These are phyloP conservation scores for Musa troglodytarum DNA, from an alignment of 176 grass and related monocot species.

Conservation along the genomic window DNA sequence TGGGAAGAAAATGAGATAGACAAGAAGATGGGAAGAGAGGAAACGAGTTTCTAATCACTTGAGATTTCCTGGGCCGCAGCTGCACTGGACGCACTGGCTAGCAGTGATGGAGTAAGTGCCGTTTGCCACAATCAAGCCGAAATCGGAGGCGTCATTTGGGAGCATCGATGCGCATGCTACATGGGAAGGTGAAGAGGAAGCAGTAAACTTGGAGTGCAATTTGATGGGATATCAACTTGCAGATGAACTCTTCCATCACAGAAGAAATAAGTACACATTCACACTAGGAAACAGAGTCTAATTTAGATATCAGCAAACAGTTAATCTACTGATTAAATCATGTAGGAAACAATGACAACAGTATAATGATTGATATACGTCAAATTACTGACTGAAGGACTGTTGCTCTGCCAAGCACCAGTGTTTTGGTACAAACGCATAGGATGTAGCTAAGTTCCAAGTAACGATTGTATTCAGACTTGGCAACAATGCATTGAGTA, in stretches of 20 bases:
- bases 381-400: no score
- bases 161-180: slow-evolving; percentile 58
- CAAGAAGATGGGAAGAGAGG: background rate
- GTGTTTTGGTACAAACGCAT: no score
- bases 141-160: slow-evolving; percentile 43
- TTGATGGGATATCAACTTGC: background rate
- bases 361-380: no score
- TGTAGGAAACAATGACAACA: no score
- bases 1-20: background rate
- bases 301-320: slow-evolving; percentile 3
- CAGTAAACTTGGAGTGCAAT: background rate
- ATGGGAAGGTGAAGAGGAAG: background rate
- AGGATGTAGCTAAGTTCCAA: no score
- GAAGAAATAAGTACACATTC: slow-evolving; percentile 1
- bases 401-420: no score
- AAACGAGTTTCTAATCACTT: slow-evolving; percentile 31
- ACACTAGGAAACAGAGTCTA: slow-evolving; percentile 6
- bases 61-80: slow-evolving; percentile 64
- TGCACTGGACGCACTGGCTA: slow-evolving; percentile 75
- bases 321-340: background rate
- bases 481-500: no score
- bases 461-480: no score
- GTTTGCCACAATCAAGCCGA: slow-evolving; percentile 58
- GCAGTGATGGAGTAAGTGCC: slow-evolving; percentile 75
- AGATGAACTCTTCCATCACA: background rate